phyloP scores from a whole-genome alignment of 2,329 filamentous ascomycete species.

The Nigrospora sphaerica region DNA sequence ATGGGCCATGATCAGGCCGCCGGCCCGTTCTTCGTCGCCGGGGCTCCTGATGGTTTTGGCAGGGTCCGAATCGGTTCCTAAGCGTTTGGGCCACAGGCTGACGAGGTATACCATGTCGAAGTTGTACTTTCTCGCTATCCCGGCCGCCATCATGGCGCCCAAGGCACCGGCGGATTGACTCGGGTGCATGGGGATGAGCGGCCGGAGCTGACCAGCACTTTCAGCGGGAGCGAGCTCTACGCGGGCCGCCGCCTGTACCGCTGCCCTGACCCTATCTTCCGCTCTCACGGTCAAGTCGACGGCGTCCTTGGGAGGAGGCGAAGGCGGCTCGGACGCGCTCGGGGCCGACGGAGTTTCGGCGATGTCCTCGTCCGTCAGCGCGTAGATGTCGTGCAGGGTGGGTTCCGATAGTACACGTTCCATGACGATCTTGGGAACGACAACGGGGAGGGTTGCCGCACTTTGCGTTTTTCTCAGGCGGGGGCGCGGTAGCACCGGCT shows the following conservation, averaged over 20 bases:
- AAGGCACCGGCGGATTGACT: slow-evolving; percentile 30
- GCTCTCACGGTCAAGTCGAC: slow-evolving; percentile 3
- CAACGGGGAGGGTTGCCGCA: slow-evolving; percentile 17
- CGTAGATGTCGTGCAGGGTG: slow-evolving; percentile 45
- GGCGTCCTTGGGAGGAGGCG: slow-evolving; percentile 16
- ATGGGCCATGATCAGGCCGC: slow-evolving; percentile 5
- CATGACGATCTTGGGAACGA: slow-evolving; percentile 12
- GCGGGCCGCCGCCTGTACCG: slow-evolving; percentile 3
- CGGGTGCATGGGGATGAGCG: neutral
- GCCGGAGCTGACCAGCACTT: neutral
- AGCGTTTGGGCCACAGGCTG: slow-evolving; percentile 42
- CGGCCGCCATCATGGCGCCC: slow-evolving; percentile 46
- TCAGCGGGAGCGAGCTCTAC: slow-evolving; percentile 25
- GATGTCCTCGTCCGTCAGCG: slow-evolving; percentile 50
- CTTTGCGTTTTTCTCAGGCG: slow-evolving; percentile 17
- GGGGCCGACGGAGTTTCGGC: slow-evolving; percentile 31
- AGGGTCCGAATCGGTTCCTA: slow-evolving; percentile 2
- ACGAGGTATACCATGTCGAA: slow-evolving; percentile 54
- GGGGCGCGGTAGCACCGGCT: slow-evolving; percentile 6
- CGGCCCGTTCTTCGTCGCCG: neutral
- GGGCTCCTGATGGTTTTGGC: slow-evolving; percentile 3
- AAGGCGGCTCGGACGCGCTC: slow-evolving; percentile 14
- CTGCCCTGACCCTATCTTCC: too few species aligned
- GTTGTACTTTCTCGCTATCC: slow-evolving; percentile 47
- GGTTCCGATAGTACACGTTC: slow-evolving; percentile 40